A percentile compares a stretch with the other conserved stretches of the same genome.
Conservation (phyloP, 345 rosid species). For the Kernera saxatilis region DNA sequence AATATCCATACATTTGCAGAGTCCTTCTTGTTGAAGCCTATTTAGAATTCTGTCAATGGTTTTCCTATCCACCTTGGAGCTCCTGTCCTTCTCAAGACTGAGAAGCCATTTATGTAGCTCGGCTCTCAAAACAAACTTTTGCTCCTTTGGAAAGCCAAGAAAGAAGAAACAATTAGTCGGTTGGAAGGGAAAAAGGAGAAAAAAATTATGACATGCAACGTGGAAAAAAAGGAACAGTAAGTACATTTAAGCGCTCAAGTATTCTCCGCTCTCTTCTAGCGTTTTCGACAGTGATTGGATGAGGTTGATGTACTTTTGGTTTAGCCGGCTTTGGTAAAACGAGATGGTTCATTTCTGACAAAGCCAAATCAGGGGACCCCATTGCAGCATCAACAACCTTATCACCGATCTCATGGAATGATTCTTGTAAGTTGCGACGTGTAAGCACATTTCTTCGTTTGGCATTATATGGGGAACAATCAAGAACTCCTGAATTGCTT, state of each 20-base stretch:
- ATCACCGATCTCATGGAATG: slow-evolving; percentile 30
- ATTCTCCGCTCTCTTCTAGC: slow-evolving; percentile 80
- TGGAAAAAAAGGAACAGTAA: slow-evolving; percentile 1
- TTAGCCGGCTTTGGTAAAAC: slow-evolving; percentile 28
- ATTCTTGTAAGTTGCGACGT: slow-evolving; percentile 37
- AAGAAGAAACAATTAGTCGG: slow-evolving; percentile 17
- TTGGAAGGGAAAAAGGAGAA: not conserved
- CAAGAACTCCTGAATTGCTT: slow-evolving; percentile 34
- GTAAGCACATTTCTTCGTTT: slow-evolving; percentile 25
- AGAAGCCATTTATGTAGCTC: slow-evolving; percentile 82
- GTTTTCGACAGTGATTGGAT: slow-evolving; percentile 54
- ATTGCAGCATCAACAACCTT: slow-evolving; percentile 31
- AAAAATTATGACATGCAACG: not conserved
- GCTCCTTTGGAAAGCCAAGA: slow-evolving; percentile 44
- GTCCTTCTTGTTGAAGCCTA: slow-evolving; percentile 82
- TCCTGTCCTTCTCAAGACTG: slow-evolving; percentile 72
- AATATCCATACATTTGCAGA: slow-evolving; percentile 57
- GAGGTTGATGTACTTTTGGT: slow-evolving; percentile 35
- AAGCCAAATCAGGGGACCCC: slow-evolving; percentile 35
- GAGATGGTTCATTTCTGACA: slow-evolving; percentile 32
- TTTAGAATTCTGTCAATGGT: slow-evolving; percentile 62
- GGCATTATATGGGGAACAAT: slow-evolving; percentile 31
- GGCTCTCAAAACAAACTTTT: slow-evolving; percentile 67
- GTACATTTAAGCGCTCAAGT: slow-evolving; percentile 67
- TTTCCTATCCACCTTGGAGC: slow-evolving; percentile 73